Base-by-base conservation (phyloP, 352 stramenopile genomes). In the Albugo candida region DNA sequence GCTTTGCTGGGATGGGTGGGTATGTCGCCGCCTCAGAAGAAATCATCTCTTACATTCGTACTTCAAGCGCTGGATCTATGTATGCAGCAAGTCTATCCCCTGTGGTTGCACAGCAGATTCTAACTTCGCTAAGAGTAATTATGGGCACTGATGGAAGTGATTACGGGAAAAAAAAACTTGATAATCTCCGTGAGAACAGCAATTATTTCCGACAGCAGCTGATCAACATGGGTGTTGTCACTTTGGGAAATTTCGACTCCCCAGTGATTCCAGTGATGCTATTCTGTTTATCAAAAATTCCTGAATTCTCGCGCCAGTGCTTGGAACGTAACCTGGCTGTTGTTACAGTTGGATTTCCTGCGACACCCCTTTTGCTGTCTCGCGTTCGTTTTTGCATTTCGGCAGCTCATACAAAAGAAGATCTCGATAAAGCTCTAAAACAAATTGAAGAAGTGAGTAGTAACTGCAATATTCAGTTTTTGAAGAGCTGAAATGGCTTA, bases 221-320 rank as follows among this genome's bases (percentile, higher is more conserved):
- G 27, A 84, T 89, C 12, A 72, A 95, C 38, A 95, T 97, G 76
- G 94, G 94, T 11, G 82, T 63, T 51, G 87, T 83, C 27, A 84
- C 85, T 20, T 60, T 93, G 0, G 95, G 94, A 21, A 74, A 98
- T 56, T 97, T 96, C 45, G 94, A 98, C 62, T 97, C 85, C 36
- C 94, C 95, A 16, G 91, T 99, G 42, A 97, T 99, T 57, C 95
- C 95, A 0, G 87, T 98, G 39, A 97, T 99, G 86, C 63, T 99
- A 34, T 99, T 97, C 70, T 85, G 96, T 59, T 93, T 95, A 44
- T 96, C 83, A 13, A 99, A 99, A 67, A 95, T 98, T 39, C 80
- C 83, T 14, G 89, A 94, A 37, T 98, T 98, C 61, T 97, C 84
- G 16, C 77, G 91, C 20, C 71, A 97, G 56, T 98, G 91, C 47